Base-by-base conservation (phyloP, 805 yeast species). In the Nakazawaea populi region DNA sequence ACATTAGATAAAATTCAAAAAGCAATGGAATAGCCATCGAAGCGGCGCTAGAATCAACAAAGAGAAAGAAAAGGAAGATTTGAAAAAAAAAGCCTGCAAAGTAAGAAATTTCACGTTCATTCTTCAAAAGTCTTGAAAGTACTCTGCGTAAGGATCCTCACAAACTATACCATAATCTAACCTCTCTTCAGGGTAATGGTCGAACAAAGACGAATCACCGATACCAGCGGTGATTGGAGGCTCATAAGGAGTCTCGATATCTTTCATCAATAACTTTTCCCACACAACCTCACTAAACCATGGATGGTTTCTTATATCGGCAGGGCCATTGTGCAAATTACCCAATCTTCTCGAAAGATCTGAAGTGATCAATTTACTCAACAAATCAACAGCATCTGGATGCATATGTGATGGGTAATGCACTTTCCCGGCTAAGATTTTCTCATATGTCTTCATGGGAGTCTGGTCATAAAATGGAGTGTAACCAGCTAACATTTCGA, bases 101-200 rank as follows among this genome's bases (percentile, higher is more conserved):
- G 10, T 10, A 9, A n/a, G 32, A 27, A 10, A 8, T 32, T 32
- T 9, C 11, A 31, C n/a, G 10, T 18, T 4, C 12, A 5, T 24
- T 18, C 41, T 46, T 59, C 64, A 82, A 57, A 83, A 83, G 48
- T 82, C 85, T 12, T 67, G 66, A 56, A 83, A 82, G 62, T 82
- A 68, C 32, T 76, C 73, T 2, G 73, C 76, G 62, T 82, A 87
- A 0, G 87, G 88, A 63, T 89, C 96, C 8, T 75, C 79, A 10
- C 87, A 87, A n/a, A 68, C 66, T 32, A 76, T 73, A 40, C 97
- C 97, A 64, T 92, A 92, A 60, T 92, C 94, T 53, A 83, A 73
- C 50, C 83, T 83, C 58, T 89, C 96, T 63, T 85, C 91, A 0
- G 90, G 89, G 59, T 85, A 85, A 55, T 82, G 75, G 61, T 85